phyloP scores from a whole-genome alignment of 257 asterid species.

The Vinca minor region DNA sequence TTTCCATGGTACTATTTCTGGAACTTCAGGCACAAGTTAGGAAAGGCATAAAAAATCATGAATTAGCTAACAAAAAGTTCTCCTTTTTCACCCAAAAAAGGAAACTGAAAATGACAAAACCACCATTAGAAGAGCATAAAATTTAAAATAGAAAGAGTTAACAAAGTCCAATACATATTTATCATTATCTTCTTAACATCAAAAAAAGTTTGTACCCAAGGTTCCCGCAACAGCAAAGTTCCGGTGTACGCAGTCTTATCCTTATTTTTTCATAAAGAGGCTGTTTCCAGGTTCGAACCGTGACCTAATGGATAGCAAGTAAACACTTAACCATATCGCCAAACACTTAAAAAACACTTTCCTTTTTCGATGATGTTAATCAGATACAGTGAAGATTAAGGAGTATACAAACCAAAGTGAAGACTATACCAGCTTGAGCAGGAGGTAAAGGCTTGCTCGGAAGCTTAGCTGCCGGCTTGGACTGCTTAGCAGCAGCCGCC shows the following conservation, averaged over 20 bases:
- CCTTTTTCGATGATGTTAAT: neutral
- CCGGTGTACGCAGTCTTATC: too few relatives aligned
- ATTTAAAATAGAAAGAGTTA: neutral
- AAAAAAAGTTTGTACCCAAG: too few relatives aligned
- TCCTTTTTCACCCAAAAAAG: neutral
- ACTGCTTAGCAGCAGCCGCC: too few relatives aligned
- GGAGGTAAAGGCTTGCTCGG: conserved; percentile 78
- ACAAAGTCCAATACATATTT: neutral
- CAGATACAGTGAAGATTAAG: too few relatives aligned
- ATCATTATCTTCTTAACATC: too few relatives aligned
- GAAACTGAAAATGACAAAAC: neutral
- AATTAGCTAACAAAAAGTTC: neutral
- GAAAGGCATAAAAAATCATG: neutral
- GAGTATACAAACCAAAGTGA: neutral
- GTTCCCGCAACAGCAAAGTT: too few relatives aligned
- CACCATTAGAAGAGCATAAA: neutral
- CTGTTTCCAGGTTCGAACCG: too few relatives aligned
- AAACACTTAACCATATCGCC: too few relatives aligned
- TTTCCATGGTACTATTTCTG: neutral
- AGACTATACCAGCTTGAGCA: conserved; percentile 55
- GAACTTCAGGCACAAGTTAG: neutral
- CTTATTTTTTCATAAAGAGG: too few relatives aligned
- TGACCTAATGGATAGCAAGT: too few relatives aligned
- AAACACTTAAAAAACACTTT: neutral
- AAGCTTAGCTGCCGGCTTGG: conserved; percentile 50